Base-by-base conservation (phyloP, 805 yeast genomes). In the Yamadazyma olivae region DNA sequence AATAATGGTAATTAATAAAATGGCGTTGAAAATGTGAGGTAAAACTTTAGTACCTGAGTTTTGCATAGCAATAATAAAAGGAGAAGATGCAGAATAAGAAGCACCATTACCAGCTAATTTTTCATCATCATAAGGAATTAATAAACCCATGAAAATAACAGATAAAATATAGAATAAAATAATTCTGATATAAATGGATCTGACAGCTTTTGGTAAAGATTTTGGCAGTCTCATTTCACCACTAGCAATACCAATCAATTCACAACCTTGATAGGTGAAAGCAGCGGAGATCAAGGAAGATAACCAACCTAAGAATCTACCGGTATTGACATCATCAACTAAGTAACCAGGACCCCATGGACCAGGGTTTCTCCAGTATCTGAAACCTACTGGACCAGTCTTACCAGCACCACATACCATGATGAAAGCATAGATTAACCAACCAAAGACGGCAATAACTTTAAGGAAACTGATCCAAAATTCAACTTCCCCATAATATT, bases 241-340 rank as follows among this genome's bases (percentile, higher is more conserved):
- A 22, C 85, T 84, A 3, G 87, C 69, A 37, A 83, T 70, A 59
- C 89, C 90, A 16, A 81, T 78, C 54, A 81, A 68, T 57, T 83
- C 93, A 33, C 83, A 80, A 58, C 90, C 90, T 62, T 82, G 89
- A 57, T 74, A 83, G 18, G 90, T 83, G 67, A 83, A 83, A n/a
- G 85, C 83, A 24, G 90, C 86, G 39, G 75, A 76, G 44, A 83
- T 71, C 49, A 83, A 67, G 4, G 88, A 81, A 7, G 79, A 67
- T 36, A 81, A 72, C 82, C 83, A 81, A 34, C 87, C 87, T 33
- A 81, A 60, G 51, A 82, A 80, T 53, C 80, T 68, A 33, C 70
- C 84, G 31, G 81, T 77, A 42, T 67, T 64, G 6, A 48, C 49
- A 51, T 75, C 65, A 12, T 53, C 43, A 9, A 78, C 77, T 23